A percentile compares a stretch with the other conserved stretches of the same genome.
phyloP scores from a whole-genome alignment of 331 rosid species.

The Erythrophleum ivorense region DNA sequence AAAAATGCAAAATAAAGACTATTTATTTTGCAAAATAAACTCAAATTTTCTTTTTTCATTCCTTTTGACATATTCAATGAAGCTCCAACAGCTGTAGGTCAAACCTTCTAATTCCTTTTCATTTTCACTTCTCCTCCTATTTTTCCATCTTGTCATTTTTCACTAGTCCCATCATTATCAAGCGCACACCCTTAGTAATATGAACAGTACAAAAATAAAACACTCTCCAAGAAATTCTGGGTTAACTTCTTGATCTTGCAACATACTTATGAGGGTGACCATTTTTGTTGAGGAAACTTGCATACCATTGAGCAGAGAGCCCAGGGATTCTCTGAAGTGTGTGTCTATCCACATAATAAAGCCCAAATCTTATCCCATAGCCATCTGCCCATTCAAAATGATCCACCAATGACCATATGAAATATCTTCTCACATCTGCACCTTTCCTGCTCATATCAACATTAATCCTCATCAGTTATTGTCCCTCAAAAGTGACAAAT shows the following conservation, averaged over 20 bases:
- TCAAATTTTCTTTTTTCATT: background rate
- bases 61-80: slow-evolving; percentile 1
- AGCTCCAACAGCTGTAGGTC: background rate
- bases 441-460: slow-evolving; percentile 54
- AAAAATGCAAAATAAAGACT: background rate
- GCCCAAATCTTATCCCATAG: too few species aligned
- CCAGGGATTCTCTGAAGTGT: slow-evolving; percentile 60
- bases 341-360: slow-evolving; percentile 35
- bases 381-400: slow-evolving; percentile 48
- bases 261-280: background rate
- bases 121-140: background rate
- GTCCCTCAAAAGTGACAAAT: too few species aligned
- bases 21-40: too few species aligned
- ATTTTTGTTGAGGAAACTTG: slow-evolving; percentile 45
- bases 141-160: background rate
- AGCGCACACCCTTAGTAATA: too few species aligned
- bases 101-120: background rate
- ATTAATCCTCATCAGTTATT: background rate
- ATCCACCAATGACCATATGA: slow-evolving; percentile 64
- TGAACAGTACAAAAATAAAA: too few species aligned
- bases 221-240: too few species aligned
- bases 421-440: slow-evolving; percentile 69
- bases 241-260: background rate
- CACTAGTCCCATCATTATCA: background rate
- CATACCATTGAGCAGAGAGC: slow-evolving; percentile 61